Evolutionary conservation across 2,329 filamentous ascomycete species (phyloP), one percentile per base, ranked within the genome.

Genomic region (Penicillium sp.): DNA sequence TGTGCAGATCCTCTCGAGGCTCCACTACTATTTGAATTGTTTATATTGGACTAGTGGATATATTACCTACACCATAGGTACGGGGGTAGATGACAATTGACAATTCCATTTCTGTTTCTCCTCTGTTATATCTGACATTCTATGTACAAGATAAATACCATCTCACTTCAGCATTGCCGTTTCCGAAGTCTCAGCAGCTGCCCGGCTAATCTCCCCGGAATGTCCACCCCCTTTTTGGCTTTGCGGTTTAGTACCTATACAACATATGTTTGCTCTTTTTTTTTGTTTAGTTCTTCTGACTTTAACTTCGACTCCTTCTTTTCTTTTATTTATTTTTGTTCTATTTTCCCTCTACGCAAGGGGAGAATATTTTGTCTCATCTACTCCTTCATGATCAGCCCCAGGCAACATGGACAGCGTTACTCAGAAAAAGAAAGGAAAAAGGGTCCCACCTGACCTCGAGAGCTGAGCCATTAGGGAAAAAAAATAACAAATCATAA

Each of bases 341-440:
- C 39, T 23, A 26, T 46, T 51, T 39, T 35, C 45, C 29, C 39
- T 50, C 32, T 48, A 50, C 43, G 58, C 50, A 60, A 56, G 58
- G 58, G 55, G 49, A 58, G n/a, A 23, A 26, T 38, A 41, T 43
- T 42, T 46, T 46, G 34, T 51, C 53, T 58, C 61, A 61, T 59
- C 48, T 38, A 55, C 57, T 48, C 45, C 32, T 39, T 53, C 57
- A 56, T 54, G 44, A 53, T 63, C 61, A 64, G 62, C 62, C 61
- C 59, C 60, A 56, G 49, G 40, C 54, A 51, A 47, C 52, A 50
- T 55, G 50, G 46, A 42, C 48, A 54, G 55, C 58, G 61, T 63
- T 63, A 64, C 61, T 64, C 59, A 52, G 26, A 47, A 51, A 47
- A 41, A 39, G 45, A 13, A 49, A 57, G 49, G 36, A 16, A 38